Evolutionary conservation across 2,329 filamentous ascomycete species (phyloP).

Genomic region (Ascocoryne sarcoides): DNA sequence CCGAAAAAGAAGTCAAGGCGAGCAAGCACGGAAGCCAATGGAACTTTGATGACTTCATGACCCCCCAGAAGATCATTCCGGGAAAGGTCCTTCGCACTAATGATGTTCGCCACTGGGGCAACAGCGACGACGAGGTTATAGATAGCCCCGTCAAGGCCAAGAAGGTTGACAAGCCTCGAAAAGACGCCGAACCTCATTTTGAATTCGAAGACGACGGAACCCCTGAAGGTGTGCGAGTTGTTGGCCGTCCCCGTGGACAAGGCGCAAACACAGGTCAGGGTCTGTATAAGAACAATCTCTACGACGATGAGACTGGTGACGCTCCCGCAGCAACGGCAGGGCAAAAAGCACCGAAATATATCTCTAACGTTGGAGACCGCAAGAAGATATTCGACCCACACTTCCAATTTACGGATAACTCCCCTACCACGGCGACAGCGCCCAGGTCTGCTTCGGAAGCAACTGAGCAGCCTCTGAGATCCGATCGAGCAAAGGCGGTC

Average conservation of each 20-base stretch:
- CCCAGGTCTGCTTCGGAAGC: conserved; percentile 41
- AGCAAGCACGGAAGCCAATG: conserved; percentile 67
- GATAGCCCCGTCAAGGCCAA: conserved; percentile 51
- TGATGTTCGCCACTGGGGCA: conserved; percentile 71
- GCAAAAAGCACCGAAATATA: conserved; percentile 11
- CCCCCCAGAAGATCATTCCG: conserved; percentile 63
- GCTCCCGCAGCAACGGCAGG: conserved; percentile 3
- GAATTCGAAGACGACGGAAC: conserved; percentile 70
- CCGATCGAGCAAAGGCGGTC: conserved; percentile 56
- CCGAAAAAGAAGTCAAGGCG: conserved; percentile 32
- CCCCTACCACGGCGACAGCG: conserved; percentile 39
- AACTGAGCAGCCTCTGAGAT: neutral
- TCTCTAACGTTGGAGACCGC: conserved; percentile 62
- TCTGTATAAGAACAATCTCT: conserved; percentile 72
- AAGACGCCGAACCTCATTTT: conserved; percentile 75
- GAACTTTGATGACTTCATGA: conserved; percentile 82
- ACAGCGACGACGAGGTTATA: conserved; percentile 53
- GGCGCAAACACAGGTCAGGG: conserved; percentile 58
- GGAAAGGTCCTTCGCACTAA: conserved; percentile 53
- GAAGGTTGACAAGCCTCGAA: conserved; percentile 58
- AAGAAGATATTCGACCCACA: conserved; percentile 70
- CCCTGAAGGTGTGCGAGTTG: conserved; percentile 40
- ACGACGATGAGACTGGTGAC: conserved; percentile 43
- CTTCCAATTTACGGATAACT: conserved; percentile 66
- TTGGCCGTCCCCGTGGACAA: conserved; percentile 42